Percentiles rank a stretch among this genome's conserved stretches.
Conservation (phyloP, 169 alveolate genomes). For the Eimeria brunetti region DNA sequence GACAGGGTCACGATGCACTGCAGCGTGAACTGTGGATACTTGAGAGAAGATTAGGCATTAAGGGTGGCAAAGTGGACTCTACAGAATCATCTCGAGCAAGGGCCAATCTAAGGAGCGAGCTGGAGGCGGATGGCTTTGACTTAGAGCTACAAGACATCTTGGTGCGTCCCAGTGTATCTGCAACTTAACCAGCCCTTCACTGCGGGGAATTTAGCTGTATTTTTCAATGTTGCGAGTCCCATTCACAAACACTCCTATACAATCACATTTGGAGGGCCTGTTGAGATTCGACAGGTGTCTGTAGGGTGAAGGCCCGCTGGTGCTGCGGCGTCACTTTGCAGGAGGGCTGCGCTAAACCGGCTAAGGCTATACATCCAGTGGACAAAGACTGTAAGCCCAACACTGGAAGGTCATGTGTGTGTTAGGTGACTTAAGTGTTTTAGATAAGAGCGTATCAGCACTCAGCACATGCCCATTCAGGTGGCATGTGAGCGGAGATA, state of each 20-base stretch:
- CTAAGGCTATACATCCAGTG: neutral
- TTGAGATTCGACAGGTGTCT: neutral
- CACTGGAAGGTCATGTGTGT: neutral
- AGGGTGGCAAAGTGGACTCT: neutral
- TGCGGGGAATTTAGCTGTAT: neutral
- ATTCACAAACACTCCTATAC: neutral
- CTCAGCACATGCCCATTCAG: neutral
- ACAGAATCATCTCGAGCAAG: neutral
- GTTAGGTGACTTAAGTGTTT: neutral
- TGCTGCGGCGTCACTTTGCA: neutral
- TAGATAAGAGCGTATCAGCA: neutral
- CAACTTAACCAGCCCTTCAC: neutral
- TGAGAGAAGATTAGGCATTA: conserved; percentile 43
- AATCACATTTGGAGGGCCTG: neutral
- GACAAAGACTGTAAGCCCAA: neutral
- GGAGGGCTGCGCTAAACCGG: neutral
- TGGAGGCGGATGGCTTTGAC: conserved; percentile 69
- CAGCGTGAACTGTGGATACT: conserved; percentile 28
- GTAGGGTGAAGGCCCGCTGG: neutral
- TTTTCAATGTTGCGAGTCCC: neutral
- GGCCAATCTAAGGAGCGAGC: conserved; percentile 62
- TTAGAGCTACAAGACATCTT: conserved; percentile 40
- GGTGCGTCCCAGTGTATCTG: neutral
- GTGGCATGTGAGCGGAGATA: neutral
- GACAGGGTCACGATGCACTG: conserved; percentile 5